Percentiles rank a stretch among this genome's conserved stretches.
phyloP scores from a whole-genome alignment of 73 alveolate genomes.

The Stentor roeselii region DNA sequence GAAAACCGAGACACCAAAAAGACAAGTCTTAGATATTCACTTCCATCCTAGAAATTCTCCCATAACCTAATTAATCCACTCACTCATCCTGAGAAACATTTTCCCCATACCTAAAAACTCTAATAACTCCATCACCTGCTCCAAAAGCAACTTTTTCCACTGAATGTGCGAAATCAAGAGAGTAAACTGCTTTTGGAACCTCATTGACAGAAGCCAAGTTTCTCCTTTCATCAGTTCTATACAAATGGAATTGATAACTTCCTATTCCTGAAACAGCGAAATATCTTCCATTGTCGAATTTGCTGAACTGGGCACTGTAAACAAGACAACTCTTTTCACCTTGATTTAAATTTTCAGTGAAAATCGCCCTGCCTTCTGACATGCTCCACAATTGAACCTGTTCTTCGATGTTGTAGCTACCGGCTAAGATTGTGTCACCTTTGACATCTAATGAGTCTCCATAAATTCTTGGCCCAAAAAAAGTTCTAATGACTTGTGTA shows the following conservation, averaged over 20 bases:
- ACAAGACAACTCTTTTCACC: slow-evolving; percentile 10
- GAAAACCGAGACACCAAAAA: background rate
- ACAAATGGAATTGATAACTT: background rate
- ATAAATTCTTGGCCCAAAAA: slow-evolving; percentile 91
- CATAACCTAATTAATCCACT: too few relatives aligned
- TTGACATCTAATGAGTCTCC: slow-evolving; percentile 91
- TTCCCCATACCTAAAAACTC: background rate
- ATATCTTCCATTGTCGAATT: background rate
- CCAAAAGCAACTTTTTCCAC: slow-evolving; percentile 78
- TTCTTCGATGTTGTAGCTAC: slow-evolving; percentile 57
- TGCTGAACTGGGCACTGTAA: slow-evolving; percentile 24
- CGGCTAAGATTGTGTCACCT: slow-evolving; percentile 52
- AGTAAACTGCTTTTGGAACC: slow-evolving; percentile 26
- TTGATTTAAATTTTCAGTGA: background rate
- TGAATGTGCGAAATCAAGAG: slow-evolving; percentile 72
- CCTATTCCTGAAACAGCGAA: slow-evolving; percentile 18
- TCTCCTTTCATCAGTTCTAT: background rate
- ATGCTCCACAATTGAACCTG: slow-evolving; percentile 65
- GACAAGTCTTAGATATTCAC: background rate
- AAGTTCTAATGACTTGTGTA: slow-evolving; percentile 68
- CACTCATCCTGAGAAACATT: background rate
- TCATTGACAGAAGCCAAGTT: background rate
- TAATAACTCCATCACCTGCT: slow-evolving; percentile 75
- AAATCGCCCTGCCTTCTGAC: background rate
- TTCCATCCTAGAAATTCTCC: background rate